These are phyloP conservation scores for Maudiozyma humilis DNA, from an alignment of 1,139 yeast species.

Conservation along the genomic window DNA sequence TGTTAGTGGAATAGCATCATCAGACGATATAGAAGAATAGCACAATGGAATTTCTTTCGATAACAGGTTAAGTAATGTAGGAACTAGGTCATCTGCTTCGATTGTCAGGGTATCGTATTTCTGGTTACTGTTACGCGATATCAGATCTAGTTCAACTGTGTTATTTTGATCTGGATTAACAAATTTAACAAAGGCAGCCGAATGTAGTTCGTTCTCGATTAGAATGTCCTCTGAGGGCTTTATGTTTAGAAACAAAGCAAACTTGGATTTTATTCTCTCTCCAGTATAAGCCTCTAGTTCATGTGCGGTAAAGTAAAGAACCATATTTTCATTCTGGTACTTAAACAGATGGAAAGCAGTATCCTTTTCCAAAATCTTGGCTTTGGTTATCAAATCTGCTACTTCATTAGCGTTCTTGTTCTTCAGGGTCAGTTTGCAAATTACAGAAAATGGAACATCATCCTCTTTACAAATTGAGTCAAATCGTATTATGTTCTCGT, in stretches of 20 bases:
- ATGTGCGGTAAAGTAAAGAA: constrained; percentile 73
- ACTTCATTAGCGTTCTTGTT: constrained; percentile 38
- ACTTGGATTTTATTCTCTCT: constrained; percentile 55
- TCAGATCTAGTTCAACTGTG: constrained; percentile 16
- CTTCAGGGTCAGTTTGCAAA: constrained; percentile 28
- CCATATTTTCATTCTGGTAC: constrained; percentile 35
- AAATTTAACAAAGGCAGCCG: constrained; percentile 41
- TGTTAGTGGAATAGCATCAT: constrained; percentile 13
- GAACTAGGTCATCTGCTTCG: constrained; percentile 6
- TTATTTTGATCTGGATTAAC: constrained; percentile 21
- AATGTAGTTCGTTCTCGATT: constrained; percentile 35
- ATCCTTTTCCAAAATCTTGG: constrained; percentile 66
- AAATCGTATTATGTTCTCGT: constrained; percentile 30
- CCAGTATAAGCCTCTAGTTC: constrained; percentile 48
- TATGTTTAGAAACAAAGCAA: constrained; percentile 58
- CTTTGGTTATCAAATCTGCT: constrained; percentile 63
- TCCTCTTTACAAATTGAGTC: constrained; percentile 20
- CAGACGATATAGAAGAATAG: constrained; percentile 21
- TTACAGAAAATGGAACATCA: constrained; percentile 16
- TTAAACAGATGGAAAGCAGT: constrained; percentile 83
- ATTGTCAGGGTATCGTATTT: constrained; percentile 1
- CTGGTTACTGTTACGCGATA: constrained; percentile 2
- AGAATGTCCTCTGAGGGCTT: constrained; percentile 33
- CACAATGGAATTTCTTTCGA: constrained; percentile 13
- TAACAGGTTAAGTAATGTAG: constrained; percentile 3